Percentiles rank a stretch among this genome's conserved stretches.
These are phyloP conservation scores for Sicyos edulis DNA, from an alignment of 306 rosid genomes.

Conservation along the genomic window DNA sequence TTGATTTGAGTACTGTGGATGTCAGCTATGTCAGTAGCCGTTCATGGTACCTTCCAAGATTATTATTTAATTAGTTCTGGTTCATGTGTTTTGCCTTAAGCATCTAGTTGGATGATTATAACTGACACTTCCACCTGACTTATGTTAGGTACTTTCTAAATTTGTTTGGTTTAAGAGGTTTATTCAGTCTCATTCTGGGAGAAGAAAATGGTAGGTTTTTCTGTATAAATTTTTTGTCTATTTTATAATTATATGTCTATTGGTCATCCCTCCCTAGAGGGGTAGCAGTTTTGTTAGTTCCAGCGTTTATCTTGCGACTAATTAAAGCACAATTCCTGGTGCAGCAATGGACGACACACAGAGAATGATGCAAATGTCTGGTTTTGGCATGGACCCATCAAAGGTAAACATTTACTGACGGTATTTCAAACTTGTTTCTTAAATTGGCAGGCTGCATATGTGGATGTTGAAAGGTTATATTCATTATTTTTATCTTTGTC, in stretches of 20 bases:
- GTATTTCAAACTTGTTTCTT: constrained; percentile 17
- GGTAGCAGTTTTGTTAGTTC: constrained; percentile 2
- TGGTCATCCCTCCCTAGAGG: neutral
- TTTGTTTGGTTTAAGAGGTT: constrained; percentile 93
- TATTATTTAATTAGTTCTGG: neutral
- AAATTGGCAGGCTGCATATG: constrained; percentile 3
- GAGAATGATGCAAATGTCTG: constrained; percentile 99
- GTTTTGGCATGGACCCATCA: constrained; percentile 88
- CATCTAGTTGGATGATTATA: constrained; percentile 19
- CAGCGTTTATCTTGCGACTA: constrained; percentile 21
- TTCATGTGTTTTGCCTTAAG: constrained; percentile 5
- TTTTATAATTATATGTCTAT: no score
- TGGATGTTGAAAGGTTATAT: neutral
- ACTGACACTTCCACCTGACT: constrained; percentile 18
- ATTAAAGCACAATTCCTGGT: constrained; percentile 20
- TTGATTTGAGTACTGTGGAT: constrained; percentile 98
- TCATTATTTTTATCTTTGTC: neutral
- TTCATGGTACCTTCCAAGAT: constrained; percentile 61
- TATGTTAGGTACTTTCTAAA: constrained; percentile 93
- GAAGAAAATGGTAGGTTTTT: constrained; percentile 91
- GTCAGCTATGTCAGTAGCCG: constrained; percentile 99
- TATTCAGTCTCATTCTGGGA: constrained; percentile 96
- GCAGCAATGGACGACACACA: constrained; percentile 97
- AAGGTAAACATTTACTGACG: constrained; percentile 45
- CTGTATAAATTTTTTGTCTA: no score